A percentile compares a stretch with the other conserved stretches of the same genome.
Evolutionary conservation across 345 rosid genomes (phyloP).

Genomic region (Murraya paniculata): DNA sequence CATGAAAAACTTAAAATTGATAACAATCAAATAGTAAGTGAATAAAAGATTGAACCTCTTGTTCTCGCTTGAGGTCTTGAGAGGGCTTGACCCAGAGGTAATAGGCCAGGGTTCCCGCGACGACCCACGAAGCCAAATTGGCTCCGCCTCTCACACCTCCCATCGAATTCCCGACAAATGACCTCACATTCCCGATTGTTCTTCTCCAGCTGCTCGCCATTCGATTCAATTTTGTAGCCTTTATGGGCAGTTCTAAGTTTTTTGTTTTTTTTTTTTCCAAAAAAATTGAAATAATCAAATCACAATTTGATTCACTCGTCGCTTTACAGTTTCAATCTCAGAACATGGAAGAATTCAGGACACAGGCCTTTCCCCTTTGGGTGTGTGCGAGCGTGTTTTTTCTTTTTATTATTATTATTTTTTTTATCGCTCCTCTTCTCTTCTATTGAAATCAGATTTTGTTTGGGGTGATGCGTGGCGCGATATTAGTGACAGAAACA

Average conservation of each 20-base stretch:
- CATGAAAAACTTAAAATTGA: neutral
- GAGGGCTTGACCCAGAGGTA: slow-evolving; percentile 93
- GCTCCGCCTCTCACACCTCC: slow-evolving; percentile 82
- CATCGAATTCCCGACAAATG: slow-evolving; percentile 70
- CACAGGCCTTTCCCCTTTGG: too few relatives aligned
- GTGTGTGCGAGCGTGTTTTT: too few relatives aligned
- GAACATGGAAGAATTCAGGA: too few relatives aligned
- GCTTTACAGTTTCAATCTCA: neutral
- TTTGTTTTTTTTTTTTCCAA: neutral
- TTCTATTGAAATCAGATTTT: neutral
- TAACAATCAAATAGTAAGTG: neutral
- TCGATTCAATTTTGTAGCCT: neutral
- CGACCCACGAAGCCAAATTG: slow-evolving; percentile 82
- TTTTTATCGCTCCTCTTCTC: neutral
- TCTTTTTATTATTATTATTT: too few relatives aligned
- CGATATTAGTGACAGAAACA: neutral
- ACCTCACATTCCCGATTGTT: slow-evolving; percentile 57
- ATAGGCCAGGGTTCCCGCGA: slow-evolving; percentile 90
- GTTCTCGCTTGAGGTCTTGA: slow-evolving; percentile 79
- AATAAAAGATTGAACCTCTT: slow-evolving; percentile 39
- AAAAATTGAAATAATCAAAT: neutral
- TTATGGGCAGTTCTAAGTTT: neutral
- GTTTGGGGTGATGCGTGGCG: neutral
- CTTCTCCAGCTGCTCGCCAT: slow-evolving; percentile 71
- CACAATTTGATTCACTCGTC: neutral